A percentile compares a stretch with the other conserved stretches of the same genome.
Conservation (phyloP, 2,329 filamentous ascomycete species). For the Monascus ruber region DNA sequence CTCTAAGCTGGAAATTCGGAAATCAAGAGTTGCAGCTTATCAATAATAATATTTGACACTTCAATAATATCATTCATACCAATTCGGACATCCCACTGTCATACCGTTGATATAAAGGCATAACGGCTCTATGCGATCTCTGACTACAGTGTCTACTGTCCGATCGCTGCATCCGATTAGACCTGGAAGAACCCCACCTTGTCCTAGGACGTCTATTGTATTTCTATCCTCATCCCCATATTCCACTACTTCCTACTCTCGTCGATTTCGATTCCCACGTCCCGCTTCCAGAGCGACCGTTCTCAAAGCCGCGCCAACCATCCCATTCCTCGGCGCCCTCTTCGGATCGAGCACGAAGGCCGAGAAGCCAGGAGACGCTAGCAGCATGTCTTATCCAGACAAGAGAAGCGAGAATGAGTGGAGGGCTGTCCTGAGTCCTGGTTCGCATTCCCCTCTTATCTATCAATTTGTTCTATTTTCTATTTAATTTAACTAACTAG, state of each 20-base stretch:
- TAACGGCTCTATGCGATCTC: neutral
- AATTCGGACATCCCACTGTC: no score
- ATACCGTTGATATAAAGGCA: no score
- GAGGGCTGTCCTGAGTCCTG: slow-evolving; percentile 68
- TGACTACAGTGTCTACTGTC: neutral
- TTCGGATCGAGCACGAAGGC: slow-evolving; percentile 53
- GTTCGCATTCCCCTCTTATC: slow-evolving; percentile 31
- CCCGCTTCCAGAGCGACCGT: slow-evolving; percentile 24
- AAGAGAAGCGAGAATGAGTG: slow-evolving; percentile 75
- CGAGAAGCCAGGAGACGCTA: slow-evolving; percentile 16
- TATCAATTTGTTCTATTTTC: neutral
- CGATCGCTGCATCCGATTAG: neutral
- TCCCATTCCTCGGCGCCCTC: slow-evolving; percentile 67
- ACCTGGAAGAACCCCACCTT: neutral
- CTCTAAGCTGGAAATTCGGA: no score
- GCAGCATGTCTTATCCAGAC: slow-evolving; percentile 55
- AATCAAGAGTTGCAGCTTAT: no score
- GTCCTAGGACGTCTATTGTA: neutral
- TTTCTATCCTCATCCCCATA: slow-evolving; percentile 1
- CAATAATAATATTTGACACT: no score
- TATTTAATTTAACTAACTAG: neutral
- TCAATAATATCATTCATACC: no score
- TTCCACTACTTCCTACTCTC: slow-evolving; percentile 13
- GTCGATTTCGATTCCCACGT: slow-evolving; percentile 6
- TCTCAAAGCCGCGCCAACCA: slow-evolving; percentile 58